These are phyloP conservation scores for Panus rudis DNA, from an alignment of 768 basidiomycete species.

Conservation along the genomic window DNA sequence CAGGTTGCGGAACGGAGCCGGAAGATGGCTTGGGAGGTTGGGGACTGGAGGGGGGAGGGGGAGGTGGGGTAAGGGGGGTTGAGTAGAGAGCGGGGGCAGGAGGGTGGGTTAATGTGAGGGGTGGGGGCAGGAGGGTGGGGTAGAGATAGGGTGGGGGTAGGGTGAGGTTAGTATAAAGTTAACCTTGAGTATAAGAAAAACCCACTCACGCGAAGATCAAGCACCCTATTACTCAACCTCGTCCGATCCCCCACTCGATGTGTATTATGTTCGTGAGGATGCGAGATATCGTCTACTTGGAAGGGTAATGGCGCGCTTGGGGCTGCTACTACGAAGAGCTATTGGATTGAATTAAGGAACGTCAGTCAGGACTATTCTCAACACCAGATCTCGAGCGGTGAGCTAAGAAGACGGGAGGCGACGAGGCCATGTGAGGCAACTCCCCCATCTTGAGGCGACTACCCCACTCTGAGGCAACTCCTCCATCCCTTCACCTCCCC, in stretches of 20 bases:
- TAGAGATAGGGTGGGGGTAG: too few relatives aligned
- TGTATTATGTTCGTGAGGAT: constrained; percentile 6
- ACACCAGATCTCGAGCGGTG: too few relatives aligned
- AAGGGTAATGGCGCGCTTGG: constrained; percentile 22
- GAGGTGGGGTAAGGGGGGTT: constrained; percentile 63
- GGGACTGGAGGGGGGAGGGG: constrained; percentile 29
- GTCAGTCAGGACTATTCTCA: too few relatives aligned
- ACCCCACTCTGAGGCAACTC: too few relatives aligned
- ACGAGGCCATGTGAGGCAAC: too few relatives aligned
- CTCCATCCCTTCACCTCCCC: not conserved
- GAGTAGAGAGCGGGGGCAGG: constrained; percentile 67
- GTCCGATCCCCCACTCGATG: not conserved
- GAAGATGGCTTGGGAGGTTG: constrained; percentile 93
- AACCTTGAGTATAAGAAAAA: not conserved
- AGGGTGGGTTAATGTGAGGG: too few relatives aligned
- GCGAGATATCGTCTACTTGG: constrained; percentile 25
- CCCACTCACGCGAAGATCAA: not conserved
- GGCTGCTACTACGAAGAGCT: constrained; percentile 19
- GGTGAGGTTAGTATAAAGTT: too few relatives aligned
- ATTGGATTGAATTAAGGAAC: not conserved
- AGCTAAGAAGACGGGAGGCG: not conserved
- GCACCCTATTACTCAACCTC: not conserved
- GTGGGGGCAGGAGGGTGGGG: not conserved
- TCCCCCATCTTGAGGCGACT: too few relatives aligned
- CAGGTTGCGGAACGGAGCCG: constrained; percentile 81